Base-by-base conservation (phyloP, 139 green algal genomes). In the Parachlorella kessleri region DNA sequence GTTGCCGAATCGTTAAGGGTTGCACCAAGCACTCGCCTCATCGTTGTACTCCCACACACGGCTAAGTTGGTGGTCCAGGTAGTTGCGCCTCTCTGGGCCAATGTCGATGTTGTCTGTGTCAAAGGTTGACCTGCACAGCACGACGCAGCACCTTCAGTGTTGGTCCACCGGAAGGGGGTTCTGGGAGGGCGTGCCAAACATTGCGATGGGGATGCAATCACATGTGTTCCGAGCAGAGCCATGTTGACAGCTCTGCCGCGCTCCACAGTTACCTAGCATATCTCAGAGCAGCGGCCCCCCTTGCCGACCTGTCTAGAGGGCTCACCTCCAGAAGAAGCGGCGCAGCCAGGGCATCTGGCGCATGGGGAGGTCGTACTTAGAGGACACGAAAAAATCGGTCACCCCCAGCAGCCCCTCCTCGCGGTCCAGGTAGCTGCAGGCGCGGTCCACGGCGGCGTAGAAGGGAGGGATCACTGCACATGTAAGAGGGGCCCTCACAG, bases 391-490 rank as follows among this genome's bases (percentile, higher is more conserved):
- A 82, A 99, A 99, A 88, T 99, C 96, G 10, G 91, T 83, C 0
- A 98, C 90, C 18, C 92, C 96, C 54, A 99, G 42, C n/a, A 98
- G 81, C 36, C 96, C 96, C 55, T 94, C 85, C 3, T 83, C 73
- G 1, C 83, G 83, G 79, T 90, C 78, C 55, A 99, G 85, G 88
- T 97, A 97, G 6, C 77, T 87, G 54, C 93, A 79, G 24, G 94
- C 95, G 28, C 90, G 86, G 80, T 99, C 96, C 2, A 99, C 82
- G 14, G 94, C 96, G 63, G 88, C 75, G 84, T 98, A 93, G 91
- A 99, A 99, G 26, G 95, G 94, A 30, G 96, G 96, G 76, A 99
- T 99, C 96, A 99, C 91, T 97, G 91, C 75, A 77, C n/a, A n/a
- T n/a, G n/a, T n/a, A n/a, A n/a, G n/a, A n/a, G n/a, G n/a, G n/a